A percentile compares a stretch with the other conserved stretches of the same genome.
Evolutionary conservation across 2,329 filamentous ascomycete species (phyloP).

Genomic region (Talaromyces sp.): DNA sequence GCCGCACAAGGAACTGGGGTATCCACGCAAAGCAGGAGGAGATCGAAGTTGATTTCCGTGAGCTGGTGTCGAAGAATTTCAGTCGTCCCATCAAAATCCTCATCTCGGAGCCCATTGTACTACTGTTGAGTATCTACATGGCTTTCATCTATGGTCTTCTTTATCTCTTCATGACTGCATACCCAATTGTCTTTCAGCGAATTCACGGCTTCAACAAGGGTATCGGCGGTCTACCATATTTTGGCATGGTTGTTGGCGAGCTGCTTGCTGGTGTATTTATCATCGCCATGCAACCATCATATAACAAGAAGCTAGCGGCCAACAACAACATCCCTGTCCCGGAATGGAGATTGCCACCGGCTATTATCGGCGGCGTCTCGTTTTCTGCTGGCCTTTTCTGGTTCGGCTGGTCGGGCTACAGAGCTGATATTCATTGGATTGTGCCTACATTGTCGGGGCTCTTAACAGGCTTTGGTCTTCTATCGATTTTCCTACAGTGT

Average conservation of each 20-base stretch:
- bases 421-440: slow-evolving; percentile 36
- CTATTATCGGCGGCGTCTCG: slow-evolving; percentile 45
- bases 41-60: slow-evolving; percentile 51
- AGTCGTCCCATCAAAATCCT: slow-evolving; percentile 46
- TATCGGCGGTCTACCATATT: slow-evolving; percentile 44
- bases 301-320: slow-evolving; percentile 33
- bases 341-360: slow-evolving; percentile 46
- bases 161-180: slow-evolving; percentile 42
- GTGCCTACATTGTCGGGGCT: slow-evolving; percentile 39
- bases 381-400: slow-evolving; percentile 46
- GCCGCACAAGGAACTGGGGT: slow-evolving; percentile 58
- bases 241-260: slow-evolving; percentile 29
- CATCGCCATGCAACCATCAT: slow-evolving; percentile 38
- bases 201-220: slow-evolving; percentile 38
- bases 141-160: slow-evolving; percentile 34
- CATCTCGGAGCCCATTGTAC: slow-evolving; percentile 43
- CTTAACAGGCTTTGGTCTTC: slow-evolving; percentile 48
- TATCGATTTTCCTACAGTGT: slow-evolving; percentile 48
- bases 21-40: slow-evolving; percentile 59
- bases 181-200: slow-evolving; percentile 44
- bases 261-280: slow-evolving; percentile 31
- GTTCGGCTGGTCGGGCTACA: slow-evolving; percentile 42
- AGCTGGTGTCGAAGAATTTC: slow-evolving; percentile 52
- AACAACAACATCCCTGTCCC: slow-evolving; percentile 36
- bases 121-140: slow-evolving; percentile 41